A percentile compares a stretch with the other conserved stretches of the same genome.
Evolutionary conservation across 2,329 filamentous ascomycete species (phyloP).

Genomic region (Endothia cerciana): DNA sequence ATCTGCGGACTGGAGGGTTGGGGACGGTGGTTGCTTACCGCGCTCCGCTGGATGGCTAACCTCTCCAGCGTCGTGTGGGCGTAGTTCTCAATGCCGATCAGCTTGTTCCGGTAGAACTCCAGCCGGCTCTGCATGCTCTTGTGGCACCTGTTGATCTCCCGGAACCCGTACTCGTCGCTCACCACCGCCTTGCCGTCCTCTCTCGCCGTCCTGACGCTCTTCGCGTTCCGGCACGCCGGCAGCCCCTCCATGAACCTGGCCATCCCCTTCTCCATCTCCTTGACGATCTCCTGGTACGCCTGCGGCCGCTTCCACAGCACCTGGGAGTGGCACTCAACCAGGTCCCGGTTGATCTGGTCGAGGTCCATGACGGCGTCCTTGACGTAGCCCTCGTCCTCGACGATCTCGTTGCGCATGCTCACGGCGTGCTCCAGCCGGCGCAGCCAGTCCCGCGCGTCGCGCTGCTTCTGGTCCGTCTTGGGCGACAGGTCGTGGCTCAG

Average conservation of each 20-base stretch:
- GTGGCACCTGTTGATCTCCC: slow-evolving; percentile 51
- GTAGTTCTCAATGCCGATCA: slow-evolving; percentile 65
- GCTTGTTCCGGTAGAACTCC: slow-evolving; percentile 64
- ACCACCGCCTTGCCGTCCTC: slow-evolving; percentile 26
- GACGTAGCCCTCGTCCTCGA: slow-evolving; percentile 59
- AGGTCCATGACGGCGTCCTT: slow-evolving; percentile 56
- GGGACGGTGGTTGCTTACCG: slow-evolving; percentile 46
- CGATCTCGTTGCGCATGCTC: slow-evolving; percentile 63
- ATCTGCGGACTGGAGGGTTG: too few species aligned
- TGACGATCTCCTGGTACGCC: slow-evolving; percentile 59
- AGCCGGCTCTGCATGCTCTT: slow-evolving; percentile 56
- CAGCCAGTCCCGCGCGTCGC: slow-evolving; percentile 65
- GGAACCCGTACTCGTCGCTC: slow-evolving; percentile 34
- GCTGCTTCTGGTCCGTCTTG: slow-evolving; percentile 63
- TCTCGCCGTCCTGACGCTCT: slow-evolving; percentile 30
- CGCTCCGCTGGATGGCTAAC: slow-evolving; percentile 63
- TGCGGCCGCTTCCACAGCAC: slow-evolving; percentile 67
- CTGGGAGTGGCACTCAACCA: slow-evolving; percentile 66
- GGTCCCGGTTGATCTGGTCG: slow-evolving; percentile 62
- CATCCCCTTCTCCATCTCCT: slow-evolving; percentile 54
- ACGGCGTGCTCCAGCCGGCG: slow-evolving; percentile 64
- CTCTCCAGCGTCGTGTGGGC: slow-evolving; percentile 64
- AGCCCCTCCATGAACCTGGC: slow-evolving; percentile 43
- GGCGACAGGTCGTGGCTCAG: slow-evolving; percentile 61
- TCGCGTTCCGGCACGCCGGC: slow-evolving; percentile 29